Base-by-base conservation (phyloP, 306 rosid genomes). In the Acacia melanoxylon region DNA sequence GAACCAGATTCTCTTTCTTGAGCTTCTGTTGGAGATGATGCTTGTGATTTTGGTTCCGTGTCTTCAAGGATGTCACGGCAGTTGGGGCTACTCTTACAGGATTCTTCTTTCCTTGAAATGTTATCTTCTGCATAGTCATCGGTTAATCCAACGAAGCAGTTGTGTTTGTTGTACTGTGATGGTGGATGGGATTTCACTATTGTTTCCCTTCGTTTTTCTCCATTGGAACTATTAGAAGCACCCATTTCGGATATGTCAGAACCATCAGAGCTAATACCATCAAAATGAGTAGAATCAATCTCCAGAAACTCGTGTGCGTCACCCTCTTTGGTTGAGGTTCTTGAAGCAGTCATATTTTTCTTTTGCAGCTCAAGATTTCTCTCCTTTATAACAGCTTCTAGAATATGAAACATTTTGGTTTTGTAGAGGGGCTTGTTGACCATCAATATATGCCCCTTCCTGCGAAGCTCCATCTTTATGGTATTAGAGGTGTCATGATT, bases 401-500 rank as follows among this genome's bases (percentile, higher is more conserved):
- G 78, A 87, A 95, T 90, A 29, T 93, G 99, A 82, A 91, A 65
- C 90, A 95, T 88, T 82, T 93, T 95, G 22, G 92, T 87, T 89
- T 89, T 95, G 88, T 95, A 95, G 20, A 95, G 88, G 19, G 99
- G 97, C 63, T 89, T 93, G 58, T 91, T 95, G 69, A 92, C 88
- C 99, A 93, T 87, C 80, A 88, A 73, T 29, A 85, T 35, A 80
- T 95, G 90, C 49, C 97, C 97, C 75, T 91, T 93, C 84, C 91
- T 75, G 20, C 99, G 91, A 20, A 96, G 97, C 89, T 96, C 98
- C 91, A 76, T 89, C 90, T 96, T 96, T 67, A 93, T 45, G 44
- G 87, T 89, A 71, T 89, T 96, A 66, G 98, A 85, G 4, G 99
- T 93, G 83, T 96, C 99, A 74, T 96, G 97, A 83, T 90, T 92